Percentiles rank a stretch among this genome's conserved stretches.
These are phyloP conservation scores for Cynara cardunculus DNA, from an alignment of 129 eudicot species.

Conservation along the genomic window DNA sequence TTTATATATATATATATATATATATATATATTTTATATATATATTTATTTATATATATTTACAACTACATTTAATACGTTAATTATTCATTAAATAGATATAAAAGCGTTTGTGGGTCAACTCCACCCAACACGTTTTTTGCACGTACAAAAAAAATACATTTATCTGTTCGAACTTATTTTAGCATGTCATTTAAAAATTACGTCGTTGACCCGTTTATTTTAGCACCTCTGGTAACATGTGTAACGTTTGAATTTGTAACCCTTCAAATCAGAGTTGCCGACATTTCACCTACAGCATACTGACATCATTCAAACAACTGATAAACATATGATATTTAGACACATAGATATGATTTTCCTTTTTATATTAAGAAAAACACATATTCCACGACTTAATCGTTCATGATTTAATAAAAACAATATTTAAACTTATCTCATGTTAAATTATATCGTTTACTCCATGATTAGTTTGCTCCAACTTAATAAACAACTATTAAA, in stretches of 20 bases:
- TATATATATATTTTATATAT: too few species aligned
- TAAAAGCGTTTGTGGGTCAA: not conserved
- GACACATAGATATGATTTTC: not conserved
- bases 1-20: too few species aligned
- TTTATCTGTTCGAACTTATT: not conserved
- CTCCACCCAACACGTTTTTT: not conserved
- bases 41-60: too few species aligned
- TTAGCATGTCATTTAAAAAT: not conserved
- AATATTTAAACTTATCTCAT: conserved; percentile 17
- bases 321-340: not conserved
- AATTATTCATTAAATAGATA: too few species aligned
- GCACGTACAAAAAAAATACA: not conserved
- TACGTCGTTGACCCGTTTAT: not conserved
- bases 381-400: not conserved
- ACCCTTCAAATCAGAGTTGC: not conserved
- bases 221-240: not conserved
- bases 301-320: not conserved
- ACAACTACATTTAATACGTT: not conserved
- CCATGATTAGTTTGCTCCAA: not conserved
- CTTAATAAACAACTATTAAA: not conserved
- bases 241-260: not conserved
- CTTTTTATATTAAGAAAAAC: not conserved
- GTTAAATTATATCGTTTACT: conserved; percentile 2
- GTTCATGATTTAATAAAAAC: not conserved
- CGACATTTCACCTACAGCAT: not conserved